Evolutionary conservation across 352 stramenopile genomes (phyloP).

Genomic region (Elongisporangium prolatum): DNA sequence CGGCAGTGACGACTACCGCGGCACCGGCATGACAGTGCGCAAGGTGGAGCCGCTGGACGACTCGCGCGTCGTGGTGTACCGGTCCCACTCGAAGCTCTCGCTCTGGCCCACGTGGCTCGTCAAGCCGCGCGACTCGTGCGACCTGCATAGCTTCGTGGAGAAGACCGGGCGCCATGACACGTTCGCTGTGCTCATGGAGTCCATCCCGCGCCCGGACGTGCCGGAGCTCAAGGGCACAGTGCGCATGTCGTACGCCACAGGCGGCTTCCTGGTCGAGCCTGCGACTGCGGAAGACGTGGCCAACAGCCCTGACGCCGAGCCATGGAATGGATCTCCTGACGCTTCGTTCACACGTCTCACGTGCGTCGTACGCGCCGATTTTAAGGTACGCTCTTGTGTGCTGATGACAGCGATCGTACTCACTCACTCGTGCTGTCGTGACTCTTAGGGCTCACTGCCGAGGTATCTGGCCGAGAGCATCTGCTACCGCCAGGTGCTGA

Average conservation of each 20-base stretch:
- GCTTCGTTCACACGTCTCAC: constrained; percentile 35
- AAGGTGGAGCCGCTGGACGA: constrained; percentile 70
- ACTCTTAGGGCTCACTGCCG: constrained; percentile 39
- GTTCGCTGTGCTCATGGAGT: constrained; percentile 65
- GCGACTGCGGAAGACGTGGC: constrained; percentile 17
- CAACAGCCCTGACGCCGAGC: background rate
- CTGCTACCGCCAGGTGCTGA: constrained; percentile 68
- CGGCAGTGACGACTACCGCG: constrained; percentile 13
- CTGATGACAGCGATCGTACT: constrained; percentile 2
- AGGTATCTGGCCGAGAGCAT: constrained; percentile 71
- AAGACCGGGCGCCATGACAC: constrained; percentile 59
- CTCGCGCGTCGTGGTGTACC: constrained; percentile 56
- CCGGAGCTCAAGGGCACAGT: constrained; percentile 63
- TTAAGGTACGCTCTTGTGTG: constrained; percentile 27
- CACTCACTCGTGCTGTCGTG: constrained; percentile 20
- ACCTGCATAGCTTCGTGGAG: constrained; percentile 74
- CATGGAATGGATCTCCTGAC: background rate
- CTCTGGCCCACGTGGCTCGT: constrained; percentile 78
- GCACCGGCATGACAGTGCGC: constrained; percentile 15
- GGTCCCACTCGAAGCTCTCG: constrained; percentile 61
- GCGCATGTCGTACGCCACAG: constrained; percentile 69
- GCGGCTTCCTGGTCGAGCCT: constrained; percentile 65
- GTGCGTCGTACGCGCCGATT: constrained; percentile 50
- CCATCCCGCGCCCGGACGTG: constrained; percentile 58
- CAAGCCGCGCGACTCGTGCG: constrained; percentile 73